phyloP scores from a whole-genome alignment of 2,329 filamentous ascomycete genomes.

The Fusarium compactum region DNA sequence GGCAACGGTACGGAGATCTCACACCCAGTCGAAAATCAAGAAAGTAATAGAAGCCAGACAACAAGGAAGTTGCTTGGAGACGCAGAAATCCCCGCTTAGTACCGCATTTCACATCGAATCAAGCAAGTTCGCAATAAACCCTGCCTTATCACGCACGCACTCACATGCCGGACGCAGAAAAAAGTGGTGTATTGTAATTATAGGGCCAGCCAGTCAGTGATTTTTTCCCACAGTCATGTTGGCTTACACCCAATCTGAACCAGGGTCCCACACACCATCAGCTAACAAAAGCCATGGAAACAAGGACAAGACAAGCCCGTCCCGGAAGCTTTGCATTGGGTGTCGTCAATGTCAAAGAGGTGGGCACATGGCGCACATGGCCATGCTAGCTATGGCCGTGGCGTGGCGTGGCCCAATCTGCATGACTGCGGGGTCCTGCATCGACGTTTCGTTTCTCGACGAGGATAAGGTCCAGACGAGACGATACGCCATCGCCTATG shows the following conservation, averaged over 20 bases:
- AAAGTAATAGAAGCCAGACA: slow-evolving; percentile 4
- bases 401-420: slow-evolving; percentile 23
- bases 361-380: slow-evolving; percentile 41
- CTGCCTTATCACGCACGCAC: slow-evolving; percentile 33
- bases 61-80: slow-evolving; percentile 4
- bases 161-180: slow-evolving; percentile 21
- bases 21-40: background rate
- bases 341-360: slow-evolving; percentile 16
- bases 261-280: slow-evolving; percentile 38
- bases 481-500: slow-evolving; percentile 24
- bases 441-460: slow-evolving; percentile 38
- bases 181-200: slow-evolving; percentile 16
- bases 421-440: slow-evolving; percentile 43
- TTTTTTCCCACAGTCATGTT: slow-evolving; percentile 15
- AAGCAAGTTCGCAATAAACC: slow-evolving; percentile 28
- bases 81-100: slow-evolving; percentile 3
- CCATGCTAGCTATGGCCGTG: slow-evolving; percentile 17
- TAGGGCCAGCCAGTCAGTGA: slow-evolving; percentile 22
- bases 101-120: slow-evolving; percentile 16
- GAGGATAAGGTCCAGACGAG: slow-evolving; percentile 18
- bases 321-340: slow-evolving; percentile 21
- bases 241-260: slow-evolving; percentile 4
- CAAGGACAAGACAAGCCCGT: slow-evolving; percentile 25
- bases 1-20: slow-evolving; percentile 20
- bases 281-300: slow-evolving; percentile 18